Evolutionary conservation across 495 filamentous ascomycete species (phyloP).

Genomic region (Achaetomiella virescens): DNA sequence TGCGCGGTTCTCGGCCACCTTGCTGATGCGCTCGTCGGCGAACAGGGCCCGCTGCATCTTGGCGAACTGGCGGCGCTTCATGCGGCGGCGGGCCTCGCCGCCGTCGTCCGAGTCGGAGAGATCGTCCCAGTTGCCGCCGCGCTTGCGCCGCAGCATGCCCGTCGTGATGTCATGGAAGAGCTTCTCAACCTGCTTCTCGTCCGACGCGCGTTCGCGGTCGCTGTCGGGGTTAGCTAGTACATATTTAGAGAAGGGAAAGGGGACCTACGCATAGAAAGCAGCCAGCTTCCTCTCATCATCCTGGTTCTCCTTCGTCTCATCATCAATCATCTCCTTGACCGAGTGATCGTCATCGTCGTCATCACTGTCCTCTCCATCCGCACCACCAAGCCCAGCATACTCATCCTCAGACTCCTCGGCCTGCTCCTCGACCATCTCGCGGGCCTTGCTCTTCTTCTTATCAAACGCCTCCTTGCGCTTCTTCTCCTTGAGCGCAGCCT

Average conservation of each 20-base stretch:
- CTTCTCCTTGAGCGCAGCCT: slow-evolving; percentile 54
- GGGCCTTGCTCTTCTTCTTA: slow-evolving; percentile 83
- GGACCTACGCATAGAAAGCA: slow-evolving; percentile 78
- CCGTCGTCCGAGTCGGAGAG: slow-evolving; percentile 86
- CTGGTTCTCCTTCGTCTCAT: slow-evolving; percentile 58
- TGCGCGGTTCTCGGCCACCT: slow-evolving; percentile 86
- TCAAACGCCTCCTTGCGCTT: slow-evolving; percentile 53
- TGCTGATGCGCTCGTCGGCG: slow-evolving; percentile 82
- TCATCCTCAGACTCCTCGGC: slow-evolving; percentile 98
- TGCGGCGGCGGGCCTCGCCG: slow-evolving; percentile 63
- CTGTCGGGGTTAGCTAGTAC: slow-evolving; percentile 29
- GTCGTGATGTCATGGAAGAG: slow-evolving; percentile 87
- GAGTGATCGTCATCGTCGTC: slow-evolving; percentile 55
- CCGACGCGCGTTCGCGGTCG: slow-evolving; percentile 58
- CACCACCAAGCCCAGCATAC: slow-evolving; percentile 89
- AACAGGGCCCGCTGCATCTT: slow-evolving; percentile 87
- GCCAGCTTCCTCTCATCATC: slow-evolving; percentile 75
- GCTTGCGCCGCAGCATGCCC: slow-evolving; percentile 73
- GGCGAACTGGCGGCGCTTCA: slow-evolving; percentile 81
- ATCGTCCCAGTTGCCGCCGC: slow-evolving; percentile 67
- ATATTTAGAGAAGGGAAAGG: too few species aligned
- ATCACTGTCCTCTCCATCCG: slow-evolving; percentile 75
- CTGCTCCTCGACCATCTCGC: slow-evolving; percentile 82
- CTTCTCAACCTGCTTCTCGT: slow-evolving; percentile 83
- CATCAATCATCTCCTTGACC: slow-evolving; percentile 84